Evolutionary conservation across 306 rosid species (phyloP).

Genomic region (Begonia peltatifolia): DNA sequence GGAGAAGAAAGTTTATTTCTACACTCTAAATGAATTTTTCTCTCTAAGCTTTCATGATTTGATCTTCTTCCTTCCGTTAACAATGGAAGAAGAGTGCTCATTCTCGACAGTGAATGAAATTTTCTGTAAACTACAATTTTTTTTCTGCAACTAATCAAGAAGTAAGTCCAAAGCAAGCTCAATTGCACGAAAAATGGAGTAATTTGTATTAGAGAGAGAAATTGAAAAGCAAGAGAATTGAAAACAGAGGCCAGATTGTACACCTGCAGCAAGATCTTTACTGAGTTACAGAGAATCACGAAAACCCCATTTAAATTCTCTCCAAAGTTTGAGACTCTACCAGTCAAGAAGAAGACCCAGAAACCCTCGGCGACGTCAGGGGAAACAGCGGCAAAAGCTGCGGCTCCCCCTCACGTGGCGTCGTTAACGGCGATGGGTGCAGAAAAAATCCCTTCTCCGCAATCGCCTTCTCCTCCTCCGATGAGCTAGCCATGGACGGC

Average conservation of each 20-base stretch:
- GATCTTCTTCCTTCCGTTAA: too few species aligned
- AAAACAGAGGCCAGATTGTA: background rate
- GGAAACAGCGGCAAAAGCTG: conserved; percentile 82
- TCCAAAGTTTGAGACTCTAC: background rate
- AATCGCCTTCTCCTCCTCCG: conserved; percentile 85
- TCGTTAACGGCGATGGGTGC: conserved; percentile 57
- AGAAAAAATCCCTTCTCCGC: conserved; percentile 89
- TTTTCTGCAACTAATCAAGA: too few species aligned
- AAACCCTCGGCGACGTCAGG: conserved; percentile 63
- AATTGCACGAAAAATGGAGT: too few species aligned
- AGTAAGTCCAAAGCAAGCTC: too few species aligned
- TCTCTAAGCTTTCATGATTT: too few species aligned
- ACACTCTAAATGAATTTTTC: too few species aligned
- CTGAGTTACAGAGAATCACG: background rate
- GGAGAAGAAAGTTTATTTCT: too few species aligned
- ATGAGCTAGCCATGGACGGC: conserved; percentile 60
- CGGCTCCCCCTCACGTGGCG: conserved; percentile 67
- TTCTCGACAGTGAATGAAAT: too few species aligned
- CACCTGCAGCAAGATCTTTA: background rate
- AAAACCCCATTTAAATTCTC: background rate
- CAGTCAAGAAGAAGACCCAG: conserved; percentile 45
- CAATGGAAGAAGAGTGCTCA: too few species aligned
- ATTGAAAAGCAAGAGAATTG: too few species aligned
- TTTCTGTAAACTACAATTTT: too few species aligned
- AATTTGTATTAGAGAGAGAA: too few species aligned